Percentiles rank a stretch among this genome's conserved stretches.
Conservation (phyloP, 768 basidiomycete species). For the Lactarius tabidus region DNA sequence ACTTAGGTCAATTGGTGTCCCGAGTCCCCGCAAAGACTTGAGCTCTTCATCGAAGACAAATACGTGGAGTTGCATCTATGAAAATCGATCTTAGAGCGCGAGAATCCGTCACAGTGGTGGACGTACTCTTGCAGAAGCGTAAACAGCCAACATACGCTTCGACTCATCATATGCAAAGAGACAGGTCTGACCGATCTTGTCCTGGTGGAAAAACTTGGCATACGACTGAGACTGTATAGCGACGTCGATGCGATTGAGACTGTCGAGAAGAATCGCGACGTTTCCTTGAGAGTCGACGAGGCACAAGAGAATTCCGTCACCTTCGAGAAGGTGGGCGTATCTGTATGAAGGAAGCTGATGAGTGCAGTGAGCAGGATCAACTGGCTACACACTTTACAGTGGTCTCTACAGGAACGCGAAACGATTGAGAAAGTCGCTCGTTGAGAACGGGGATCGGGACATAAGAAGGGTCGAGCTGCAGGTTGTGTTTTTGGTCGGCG, state of each 20-base stretch:
- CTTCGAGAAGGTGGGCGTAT: conserved; percentile 21
- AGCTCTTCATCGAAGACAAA: conserved; percentile 47
- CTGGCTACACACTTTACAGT: conserved; percentile 8
- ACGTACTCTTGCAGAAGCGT: conserved; percentile 41
- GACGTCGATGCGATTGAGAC: conserved; percentile 2
- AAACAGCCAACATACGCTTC: conserved; percentile 48
- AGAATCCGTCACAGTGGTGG: background rate
- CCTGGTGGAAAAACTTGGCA: conserved; percentile 35
- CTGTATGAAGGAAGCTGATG: background rate
- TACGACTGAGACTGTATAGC: conserved; percentile 2
- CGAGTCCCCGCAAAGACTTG: conserved; percentile 39
- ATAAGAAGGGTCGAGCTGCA: conserved; percentile 21
- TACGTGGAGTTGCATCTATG: conserved; percentile 39
- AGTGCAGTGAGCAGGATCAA: no score
- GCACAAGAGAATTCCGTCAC: conserved; percentile 16
- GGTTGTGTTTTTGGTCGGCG: conserved; percentile 14
- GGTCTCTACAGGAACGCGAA: conserved; percentile 7
- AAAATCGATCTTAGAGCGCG: conserved; percentile 19
- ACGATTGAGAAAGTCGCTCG: conserved; percentile 12
- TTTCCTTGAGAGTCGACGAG: conserved; percentile 14
- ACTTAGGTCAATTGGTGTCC: conserved; percentile 40
- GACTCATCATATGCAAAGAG: conserved; percentile 51
- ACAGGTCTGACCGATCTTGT: conserved; percentile 46
- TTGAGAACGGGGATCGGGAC: conserved; percentile 14
- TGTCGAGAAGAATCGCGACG: conserved; percentile 19